Evolutionary conservation across 1,139 yeast species (phyloP).

Genomic region (Scheffersomyces cryptocercus): DNA sequence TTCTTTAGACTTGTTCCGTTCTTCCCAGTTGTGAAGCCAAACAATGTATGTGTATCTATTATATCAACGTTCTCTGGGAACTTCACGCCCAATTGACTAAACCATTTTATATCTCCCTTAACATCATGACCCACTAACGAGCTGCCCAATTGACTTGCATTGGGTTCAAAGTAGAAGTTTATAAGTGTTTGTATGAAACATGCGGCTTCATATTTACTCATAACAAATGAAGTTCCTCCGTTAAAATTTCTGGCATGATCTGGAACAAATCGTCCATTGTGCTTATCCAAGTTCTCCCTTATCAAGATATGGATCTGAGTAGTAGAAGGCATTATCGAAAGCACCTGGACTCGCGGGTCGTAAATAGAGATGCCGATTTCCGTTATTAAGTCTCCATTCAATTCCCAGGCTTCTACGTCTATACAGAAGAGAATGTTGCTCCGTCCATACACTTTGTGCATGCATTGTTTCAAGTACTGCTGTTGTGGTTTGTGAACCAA

Average conservation of each 20-base stretch:
- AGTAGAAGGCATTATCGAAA: slow-evolving; percentile 43
- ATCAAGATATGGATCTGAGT: slow-evolving; percentile 58
- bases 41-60: slow-evolving; percentile 58
- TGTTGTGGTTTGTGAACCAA: slow-evolving; percentile 7
- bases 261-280: slow-evolving; percentile 63
- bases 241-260: slow-evolving; percentile 59
- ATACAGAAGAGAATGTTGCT: slow-evolving; percentile 49
- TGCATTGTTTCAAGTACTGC: slow-evolving; percentile 19
- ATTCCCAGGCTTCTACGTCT: slow-evolving; percentile 71
- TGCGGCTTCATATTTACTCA: slow-evolving; percentile 37
- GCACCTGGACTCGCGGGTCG: slow-evolving; percentile 53
- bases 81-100: slow-evolving; percentile 46
- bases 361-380: slow-evolving; percentile 72
- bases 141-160: slow-evolving; percentile 22
- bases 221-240: slow-evolving; percentile 53
- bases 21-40: slow-evolving; percentile 42
- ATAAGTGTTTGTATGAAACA: slow-evolving; percentile 44
- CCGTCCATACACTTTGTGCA: slow-evolving; percentile 31
- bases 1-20: slow-evolving; percentile 52
- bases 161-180: slow-evolving; percentile 30
- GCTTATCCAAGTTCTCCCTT: slow-evolving; percentile 43
- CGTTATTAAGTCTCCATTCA: slow-evolving; percentile 45
- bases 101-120: slow-evolving; percentile 60
- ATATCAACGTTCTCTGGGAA: slow-evolving; percentile 36
- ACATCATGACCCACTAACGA: slow-evolving; percentile 70